A percentile compares a stretch with the other conserved stretches of the same genome.
Evolutionary conservation across 306 rosid species (phyloP).

Genomic region (Gastrolobium villosum): DNA sequence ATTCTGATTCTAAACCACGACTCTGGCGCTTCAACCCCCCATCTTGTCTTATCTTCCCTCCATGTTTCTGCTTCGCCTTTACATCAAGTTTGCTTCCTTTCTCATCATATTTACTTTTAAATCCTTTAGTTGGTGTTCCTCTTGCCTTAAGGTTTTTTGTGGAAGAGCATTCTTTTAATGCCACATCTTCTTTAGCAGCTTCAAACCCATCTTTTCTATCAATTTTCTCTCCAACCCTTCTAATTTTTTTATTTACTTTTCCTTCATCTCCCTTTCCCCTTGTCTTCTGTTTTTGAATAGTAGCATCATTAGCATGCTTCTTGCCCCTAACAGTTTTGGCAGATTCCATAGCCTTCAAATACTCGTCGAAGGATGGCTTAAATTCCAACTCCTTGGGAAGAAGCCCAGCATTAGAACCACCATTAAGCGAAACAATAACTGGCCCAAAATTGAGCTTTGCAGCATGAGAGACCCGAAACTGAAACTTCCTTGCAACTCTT

Average conservation of each 20-base stretch:
- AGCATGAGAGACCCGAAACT: constrained; percentile 14
- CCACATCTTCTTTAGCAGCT: constrained; percentile 40
- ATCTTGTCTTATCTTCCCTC: constrained; percentile 45
- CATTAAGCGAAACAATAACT: constrained; percentile 57
- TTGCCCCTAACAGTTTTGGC: constrained; percentile 56
- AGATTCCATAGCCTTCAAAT: constrained; percentile 86
- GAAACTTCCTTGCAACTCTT: constrained; percentile 44
- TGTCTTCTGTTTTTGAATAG: constrained; percentile 47
- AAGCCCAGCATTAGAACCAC: constrained; percentile 52
- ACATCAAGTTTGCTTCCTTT: constrained; percentile 44
- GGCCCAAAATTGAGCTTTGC: constrained; percentile 45
- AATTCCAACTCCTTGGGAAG: constrained; percentile 66
- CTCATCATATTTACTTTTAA: constrained; percentile 48
- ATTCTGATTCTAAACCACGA: constrained; percentile 44
- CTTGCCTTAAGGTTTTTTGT: constrained; percentile 29
- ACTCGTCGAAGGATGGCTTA: constrained; percentile 82
- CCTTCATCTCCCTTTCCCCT: constrained; percentile 47
- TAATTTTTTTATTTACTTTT: neutral
- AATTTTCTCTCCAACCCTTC: constrained; percentile 37
- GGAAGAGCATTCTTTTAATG: constrained; percentile 32
- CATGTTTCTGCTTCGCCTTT: constrained; percentile 44
- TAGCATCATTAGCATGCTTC: constrained; percentile 20
- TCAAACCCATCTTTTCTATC: constrained; percentile 42
- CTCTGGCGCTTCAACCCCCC: constrained; percentile 44
- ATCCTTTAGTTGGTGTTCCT: constrained; percentile 40